Evolutionary conservation across 306 rosid species (phyloP), one percentile per base, ranked within the genome.

Genomic region (Canavalia ensiformis): DNA sequence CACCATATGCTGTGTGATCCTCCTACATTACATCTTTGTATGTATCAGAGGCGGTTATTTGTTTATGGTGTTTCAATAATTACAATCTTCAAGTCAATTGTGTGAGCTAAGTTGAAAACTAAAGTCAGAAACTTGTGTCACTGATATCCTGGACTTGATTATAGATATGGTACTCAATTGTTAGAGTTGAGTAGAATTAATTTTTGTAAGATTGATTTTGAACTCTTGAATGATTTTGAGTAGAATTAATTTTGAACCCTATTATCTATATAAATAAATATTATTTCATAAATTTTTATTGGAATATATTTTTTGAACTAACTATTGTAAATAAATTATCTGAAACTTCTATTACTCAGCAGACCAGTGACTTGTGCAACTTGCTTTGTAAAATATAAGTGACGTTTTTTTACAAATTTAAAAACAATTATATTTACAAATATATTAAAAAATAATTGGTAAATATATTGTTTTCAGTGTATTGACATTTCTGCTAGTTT

Each of bases 1-100:
- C 72, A 39, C 11, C 59, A 55, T 75, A 62, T 65, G 7, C 50
- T 60, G 64, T 57, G 56, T 69, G 30, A 41, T 70, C 79, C 13
- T 64, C 71, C 39, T 50, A n/a, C 30, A n/a, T 67, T 68, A 11
- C 58, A 5, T 49, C 34, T 74, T 37, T 11, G 46, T 31, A 12
- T 62, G 49, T 49, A 4, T 31, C 42, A 33, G 4, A 62, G 29
- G 4, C 10, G 7, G 44, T 58, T 58, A 58, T 65, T 46, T 79
- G 59, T 58, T 74, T 37, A 51, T 62, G 42, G 2, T 50, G 31
- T 56, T 77, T 25, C 39, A 28, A 34, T 50, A 13, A 33, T 35
- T 13, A 18, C 18, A 60, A 30, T 44, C 45, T 30, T 68, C 37
- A 45, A 33, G 58, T 59, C 35, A 68, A 11, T 55, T 64, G 2